A percentile compares a stretch with the other conserved stretches of the same genome.
phyloP scores from a whole-genome alignment of 2,329 filamentous ascomycete species.

The Monosporascus sp. region DNA sequence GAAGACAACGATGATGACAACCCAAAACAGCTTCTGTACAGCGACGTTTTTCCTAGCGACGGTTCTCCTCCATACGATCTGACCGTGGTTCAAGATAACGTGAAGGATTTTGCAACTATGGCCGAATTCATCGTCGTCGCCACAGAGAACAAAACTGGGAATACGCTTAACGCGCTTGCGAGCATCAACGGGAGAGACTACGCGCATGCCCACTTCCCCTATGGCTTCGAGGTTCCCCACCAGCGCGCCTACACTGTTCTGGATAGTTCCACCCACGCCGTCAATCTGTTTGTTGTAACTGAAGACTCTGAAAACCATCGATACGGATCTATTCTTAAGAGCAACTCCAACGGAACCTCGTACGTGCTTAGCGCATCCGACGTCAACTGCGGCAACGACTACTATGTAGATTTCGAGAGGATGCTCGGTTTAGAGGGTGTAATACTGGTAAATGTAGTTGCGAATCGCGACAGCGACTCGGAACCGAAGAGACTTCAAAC shows the following conservation, averaged over 20 bases:
- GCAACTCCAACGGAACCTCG: conserved; percentile 95
- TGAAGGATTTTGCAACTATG: conserved; percentile 89
- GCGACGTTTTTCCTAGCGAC: conserved; percentile 74
- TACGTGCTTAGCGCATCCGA: conserved; percentile 78
- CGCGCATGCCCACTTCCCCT: conserved; percentile 78
- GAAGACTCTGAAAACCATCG: conserved; percentile 58
- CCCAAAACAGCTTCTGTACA: conserved; percentile 66
- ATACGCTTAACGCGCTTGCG: conserved; percentile 69
- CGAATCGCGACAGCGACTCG: conserved; percentile 63
- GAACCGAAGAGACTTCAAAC: conserved; percentile 77
- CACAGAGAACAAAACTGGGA: conserved; percentile 61
- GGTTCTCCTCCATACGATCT: too few relatives aligned
- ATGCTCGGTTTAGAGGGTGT: conserved; percentile 90
- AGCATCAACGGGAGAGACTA: conserved; percentile 82
- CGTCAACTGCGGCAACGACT: conserved; percentile 73
- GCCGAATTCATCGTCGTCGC: conserved; percentile 93
- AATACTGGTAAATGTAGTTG: conserved; percentile 77
- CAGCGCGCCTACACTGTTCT: conserved; percentile 87
- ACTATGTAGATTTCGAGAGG: conserved; percentile 94
- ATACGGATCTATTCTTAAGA: conserved; percentile 90
- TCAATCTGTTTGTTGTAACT: conserved; percentile 90
- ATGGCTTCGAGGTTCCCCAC: conserved; percentile 73
- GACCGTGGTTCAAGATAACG: conserved; percentile 59
- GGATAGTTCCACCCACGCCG: conserved; percentile 88
- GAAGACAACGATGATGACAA: conserved; percentile 61